A percentile compares a stretch with the other conserved stretches of the same genome.
Evolutionary conservation across 139 green algal species (phyloP).

Genomic region (Penium margaritaceum): DNA sequence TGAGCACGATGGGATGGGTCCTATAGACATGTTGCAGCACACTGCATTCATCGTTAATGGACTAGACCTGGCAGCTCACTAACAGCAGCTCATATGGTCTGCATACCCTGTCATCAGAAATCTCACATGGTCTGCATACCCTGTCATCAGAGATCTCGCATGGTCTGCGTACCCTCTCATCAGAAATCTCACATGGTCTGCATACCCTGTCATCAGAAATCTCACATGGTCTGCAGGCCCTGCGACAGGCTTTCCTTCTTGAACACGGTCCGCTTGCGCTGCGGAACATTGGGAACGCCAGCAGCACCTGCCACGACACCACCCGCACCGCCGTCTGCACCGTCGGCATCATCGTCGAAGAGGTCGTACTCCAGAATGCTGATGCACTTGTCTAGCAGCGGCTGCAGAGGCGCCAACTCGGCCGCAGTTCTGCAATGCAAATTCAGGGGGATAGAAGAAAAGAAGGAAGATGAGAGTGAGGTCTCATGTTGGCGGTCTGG

Average conservation of each 20-base stretch:
- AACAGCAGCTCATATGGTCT: too few species aligned
- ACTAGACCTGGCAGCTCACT: too few species aligned
- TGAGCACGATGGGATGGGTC: too few species aligned
- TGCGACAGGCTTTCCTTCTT: constrained; percentile 31
- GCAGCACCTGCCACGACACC: too few species aligned
- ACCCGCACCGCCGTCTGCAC: background rate
- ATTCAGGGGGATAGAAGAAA: too few species aligned
- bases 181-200: background rate
- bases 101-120: constrained; percentile 1
- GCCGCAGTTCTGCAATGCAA: constrained; percentile 9
- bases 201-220: background rate
- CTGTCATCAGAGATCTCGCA: background rate
- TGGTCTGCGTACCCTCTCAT: background rate
- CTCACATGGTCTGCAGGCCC: constrained; percentile 29
- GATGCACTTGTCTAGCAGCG: constrained; percentile 18
- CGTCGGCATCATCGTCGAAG: background rate
- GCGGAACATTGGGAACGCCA: too few species aligned
- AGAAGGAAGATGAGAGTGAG: too few species aligned
- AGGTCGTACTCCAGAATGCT: constrained; percentile 15
- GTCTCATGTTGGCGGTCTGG: too few species aligned
- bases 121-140: background rate
- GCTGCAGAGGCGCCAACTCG: constrained; percentile 16
- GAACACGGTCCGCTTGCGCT: too few species aligned
- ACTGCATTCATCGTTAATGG: too few species aligned
- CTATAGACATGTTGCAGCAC: too few species aligned